These are phyloP conservation scores for Paecilomyces sp. DNA, from an alignment of 2,329 filamentous ascomycete species.

Conservation along the genomic window DNA sequence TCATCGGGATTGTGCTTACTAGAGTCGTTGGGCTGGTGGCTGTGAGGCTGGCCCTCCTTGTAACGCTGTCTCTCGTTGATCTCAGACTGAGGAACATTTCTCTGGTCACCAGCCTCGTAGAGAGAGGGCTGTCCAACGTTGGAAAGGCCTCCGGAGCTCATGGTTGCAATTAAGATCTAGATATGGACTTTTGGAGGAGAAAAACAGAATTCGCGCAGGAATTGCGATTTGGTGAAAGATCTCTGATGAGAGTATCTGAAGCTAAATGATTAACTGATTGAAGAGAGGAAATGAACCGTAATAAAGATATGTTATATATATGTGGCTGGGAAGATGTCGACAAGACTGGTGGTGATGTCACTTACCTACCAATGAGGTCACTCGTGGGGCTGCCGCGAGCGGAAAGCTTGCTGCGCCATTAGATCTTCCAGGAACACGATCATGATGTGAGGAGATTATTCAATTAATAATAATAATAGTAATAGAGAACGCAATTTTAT, in stretches of 20 bases:
- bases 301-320: background rate
- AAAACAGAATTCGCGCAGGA: background rate
- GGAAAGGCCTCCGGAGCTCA: slow-evolving; percentile 45
- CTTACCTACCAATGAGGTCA: background rate
- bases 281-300: too few relatives aligned
- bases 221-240: background rate
- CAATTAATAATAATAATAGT: too few relatives aligned
- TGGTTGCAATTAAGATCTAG: slow-evolving; percentile 19
- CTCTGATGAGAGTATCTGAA: background rate
- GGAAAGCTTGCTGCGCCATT: background rate
- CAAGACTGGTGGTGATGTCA: background rate
- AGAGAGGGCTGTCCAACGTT: slow-evolving; percentile 59
- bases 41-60: slow-evolving; percentile 64
- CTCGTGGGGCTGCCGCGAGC: background rate
- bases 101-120: slow-evolving; percentile 74
- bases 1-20: slow-evolving; percentile 43
- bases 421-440: background rate
- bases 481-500: background rate
- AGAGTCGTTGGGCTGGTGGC: slow-evolving; percentile 62
- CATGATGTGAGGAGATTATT: background rate
- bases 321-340: background rate
- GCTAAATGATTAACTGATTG: background rate
- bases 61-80: slow-evolving; percentile 52
- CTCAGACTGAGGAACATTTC: slow-evolving; percentile 52
- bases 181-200: background rate